Conservation (phyloP, 2,329 filamentous ascomycete genomes). For the Pestalotiopsis sp. region DNA sequence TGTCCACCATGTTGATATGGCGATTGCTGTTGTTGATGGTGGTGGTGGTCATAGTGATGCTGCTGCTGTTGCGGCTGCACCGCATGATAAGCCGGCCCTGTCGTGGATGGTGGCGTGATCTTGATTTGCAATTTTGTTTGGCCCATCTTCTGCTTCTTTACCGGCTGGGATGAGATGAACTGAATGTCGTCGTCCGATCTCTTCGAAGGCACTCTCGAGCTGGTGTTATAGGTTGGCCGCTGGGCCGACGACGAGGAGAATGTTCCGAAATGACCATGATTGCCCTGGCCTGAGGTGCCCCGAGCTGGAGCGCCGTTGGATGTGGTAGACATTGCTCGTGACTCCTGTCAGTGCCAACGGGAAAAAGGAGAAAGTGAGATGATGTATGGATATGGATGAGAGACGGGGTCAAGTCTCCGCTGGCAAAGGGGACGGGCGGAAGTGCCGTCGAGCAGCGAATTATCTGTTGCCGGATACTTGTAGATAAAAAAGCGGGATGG, state of each 20-base stretch:
- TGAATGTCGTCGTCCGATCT: slow-evolving; percentile 44
- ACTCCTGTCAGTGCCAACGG: background rate
- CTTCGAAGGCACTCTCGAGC: slow-evolving; percentile 25
- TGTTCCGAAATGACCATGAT: background rate
- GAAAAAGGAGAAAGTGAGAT: background rate
- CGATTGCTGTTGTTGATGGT: background rate
- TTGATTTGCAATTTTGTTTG: slow-evolving; percentile 14
- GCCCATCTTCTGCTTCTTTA: slow-evolving; percentile 39
- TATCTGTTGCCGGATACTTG: slow-evolving; percentile 1
- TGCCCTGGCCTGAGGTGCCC: background rate
- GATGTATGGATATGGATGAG: background rate
- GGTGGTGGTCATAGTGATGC: too few species aligned
- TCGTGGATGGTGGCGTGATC: background rate
- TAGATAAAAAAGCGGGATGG: background rate
- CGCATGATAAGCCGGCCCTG: background rate
- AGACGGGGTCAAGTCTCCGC: background rate
- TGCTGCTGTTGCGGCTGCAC: background rate
- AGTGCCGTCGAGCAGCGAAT: background rate
- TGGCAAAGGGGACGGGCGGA: background rate
- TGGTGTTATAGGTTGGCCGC: background rate
- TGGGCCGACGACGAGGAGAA: background rate
- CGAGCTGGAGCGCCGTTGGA: background rate
- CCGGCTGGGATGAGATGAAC: slow-evolving; percentile 45
- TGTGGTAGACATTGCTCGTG: background rate
- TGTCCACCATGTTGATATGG: background rate